A percentile compares a stretch with the other conserved stretches of the same genome.
Conservation (phyloP, 345 rosid species). For the Hypericum perforatum region DNA sequence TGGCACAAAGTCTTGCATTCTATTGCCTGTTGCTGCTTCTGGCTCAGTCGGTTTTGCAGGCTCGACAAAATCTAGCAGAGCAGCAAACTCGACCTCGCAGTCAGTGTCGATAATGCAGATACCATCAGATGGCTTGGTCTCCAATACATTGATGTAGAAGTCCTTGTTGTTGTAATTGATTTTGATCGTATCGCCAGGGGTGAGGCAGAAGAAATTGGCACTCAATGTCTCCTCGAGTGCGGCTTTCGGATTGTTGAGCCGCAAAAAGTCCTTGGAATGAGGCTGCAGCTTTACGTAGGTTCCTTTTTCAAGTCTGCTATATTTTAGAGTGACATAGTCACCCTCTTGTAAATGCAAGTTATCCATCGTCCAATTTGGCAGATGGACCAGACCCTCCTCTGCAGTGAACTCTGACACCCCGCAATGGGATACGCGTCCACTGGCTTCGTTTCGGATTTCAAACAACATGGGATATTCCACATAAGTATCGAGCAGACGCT, state of each 20-base stretch:
- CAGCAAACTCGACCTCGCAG: constrained; percentile 21
- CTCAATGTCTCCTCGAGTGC: constrained; percentile 12
- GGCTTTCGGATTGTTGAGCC: constrained; percentile 14
- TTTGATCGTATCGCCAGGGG: constrained; percentile 20
- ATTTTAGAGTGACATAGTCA: constrained; percentile 1
- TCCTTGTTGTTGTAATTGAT: constrained; percentile 9
- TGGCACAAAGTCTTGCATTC: not conserved
- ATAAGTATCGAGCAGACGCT: not conserved
- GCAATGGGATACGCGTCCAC: constrained; percentile 13
- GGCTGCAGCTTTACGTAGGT: constrained; percentile 20
- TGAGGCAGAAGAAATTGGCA: constrained; percentile 17
- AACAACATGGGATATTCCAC: constrained; percentile 16
- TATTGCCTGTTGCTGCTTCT: not conserved
- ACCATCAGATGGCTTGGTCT: constrained; percentile 18
- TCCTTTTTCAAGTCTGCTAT: constrained; percentile 3
- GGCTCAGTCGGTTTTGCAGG: not conserved
- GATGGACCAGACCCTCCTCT: constrained; percentile 4
- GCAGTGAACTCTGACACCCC: constrained; percentile 24
- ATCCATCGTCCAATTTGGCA: constrained; percentile 27
- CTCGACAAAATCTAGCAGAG: constrained; percentile 20
- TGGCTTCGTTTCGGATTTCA: constrained; percentile 8
- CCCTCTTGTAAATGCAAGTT: constrained; percentile 15
- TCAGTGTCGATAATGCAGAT: constrained; percentile 14
- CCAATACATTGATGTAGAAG: constrained; percentile 11
- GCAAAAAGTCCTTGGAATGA: constrained; percentile 18